These are phyloP conservation scores for Cytospora chrysosperma DNA, from an alignment of 2,329 filamentous ascomycete genomes.

Conservation along the genomic window DNA sequence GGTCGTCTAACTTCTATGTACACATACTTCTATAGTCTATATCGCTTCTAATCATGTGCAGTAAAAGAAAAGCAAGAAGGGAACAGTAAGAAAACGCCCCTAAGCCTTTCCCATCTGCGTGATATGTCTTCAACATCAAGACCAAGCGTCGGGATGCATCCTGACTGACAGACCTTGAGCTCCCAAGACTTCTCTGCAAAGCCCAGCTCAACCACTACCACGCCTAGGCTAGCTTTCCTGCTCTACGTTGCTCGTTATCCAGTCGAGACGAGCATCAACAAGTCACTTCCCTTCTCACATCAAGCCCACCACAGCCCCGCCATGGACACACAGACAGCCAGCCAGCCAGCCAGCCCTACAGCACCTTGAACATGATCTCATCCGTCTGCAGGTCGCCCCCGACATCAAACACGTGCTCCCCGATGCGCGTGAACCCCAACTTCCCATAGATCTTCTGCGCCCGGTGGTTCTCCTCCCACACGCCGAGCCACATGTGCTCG, in stretches of 20 bases:
- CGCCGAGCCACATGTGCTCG: constrained; percentile 44
- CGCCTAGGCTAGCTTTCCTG: not conserved
- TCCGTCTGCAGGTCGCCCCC: constrained; percentile 44
- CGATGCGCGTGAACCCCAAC: constrained; percentile 41
- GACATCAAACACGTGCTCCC: constrained; percentile 42
- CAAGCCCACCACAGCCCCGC: not conserved
- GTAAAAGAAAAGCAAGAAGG: not conserved
- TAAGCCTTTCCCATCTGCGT: not conserved
- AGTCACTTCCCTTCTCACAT: not conserved
- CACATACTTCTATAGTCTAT: not conserved
- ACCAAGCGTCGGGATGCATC: not conserved
- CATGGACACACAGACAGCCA: not conserved
- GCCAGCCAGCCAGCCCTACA: constrained; percentile 22
- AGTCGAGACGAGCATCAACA: not conserved
- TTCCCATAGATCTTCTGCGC: constrained; percentile 41
- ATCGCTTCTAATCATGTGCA: not conserved
- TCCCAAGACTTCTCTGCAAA: no score
- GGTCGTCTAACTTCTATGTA: not conserved
- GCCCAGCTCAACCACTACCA: not conserved
- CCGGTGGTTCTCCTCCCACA: constrained; percentile 46
- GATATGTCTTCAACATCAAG: not conserved
- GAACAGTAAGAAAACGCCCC: not conserved
- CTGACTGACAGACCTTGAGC: not conserved
- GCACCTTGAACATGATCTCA: constrained; percentile 35
- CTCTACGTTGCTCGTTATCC: not conserved